Evolutionary conservation across 768 basidiomycete genomes (phyloP), one percentile per base, ranked within the genome.

Genomic region (Xerocomellus dryophilus): DNA sequence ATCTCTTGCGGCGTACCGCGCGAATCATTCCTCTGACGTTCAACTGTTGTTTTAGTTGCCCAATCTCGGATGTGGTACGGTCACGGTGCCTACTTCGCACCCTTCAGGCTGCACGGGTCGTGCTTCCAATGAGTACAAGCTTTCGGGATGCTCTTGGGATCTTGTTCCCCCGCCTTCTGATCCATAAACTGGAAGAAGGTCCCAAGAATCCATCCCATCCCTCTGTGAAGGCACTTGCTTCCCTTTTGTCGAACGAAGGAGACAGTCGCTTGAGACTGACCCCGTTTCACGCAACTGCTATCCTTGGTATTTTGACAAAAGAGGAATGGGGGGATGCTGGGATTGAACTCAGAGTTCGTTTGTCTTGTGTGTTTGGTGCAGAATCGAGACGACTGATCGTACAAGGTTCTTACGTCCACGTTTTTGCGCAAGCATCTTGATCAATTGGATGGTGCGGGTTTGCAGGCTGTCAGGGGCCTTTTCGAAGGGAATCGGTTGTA

Each of bases 161-260:
- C 63, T 71, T 54, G 56, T 64, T 65, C 35, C 46, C 63, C 40
- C 60, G 60, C 20, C 56, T 65, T 40, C 27, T 68, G 49, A 53
- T 67, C 23, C 67, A 74, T 42, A 76, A 78, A 47, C 63, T 88
- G 38, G 69, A 75, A 47, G 71, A 75, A 36, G 76, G 76, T 2
- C 71, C 76, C 18, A 69, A 65, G 29, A 59, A 53, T 46, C 32
- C 56, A 43, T 61, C 65, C 31, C 34, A 46, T 42, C 63, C 57
- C 29, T 53, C 55, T 23, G 42, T 39, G 44, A 50, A 18, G 42
- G 57, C 43, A n/a, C 52, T 68, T 36, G 21, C 43, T 34, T 66
- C 60, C 41, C 47, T 70, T 42, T 58, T 70, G 56, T 58, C 58
- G 32, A 54, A 50, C 58, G 57, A 68, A 58, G 66, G 58, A 61